These are phyloP conservation scores for Tetraselmis striata DNA, from an alignment of 139 green algal genomes.

Conservation along the genomic window DNA sequence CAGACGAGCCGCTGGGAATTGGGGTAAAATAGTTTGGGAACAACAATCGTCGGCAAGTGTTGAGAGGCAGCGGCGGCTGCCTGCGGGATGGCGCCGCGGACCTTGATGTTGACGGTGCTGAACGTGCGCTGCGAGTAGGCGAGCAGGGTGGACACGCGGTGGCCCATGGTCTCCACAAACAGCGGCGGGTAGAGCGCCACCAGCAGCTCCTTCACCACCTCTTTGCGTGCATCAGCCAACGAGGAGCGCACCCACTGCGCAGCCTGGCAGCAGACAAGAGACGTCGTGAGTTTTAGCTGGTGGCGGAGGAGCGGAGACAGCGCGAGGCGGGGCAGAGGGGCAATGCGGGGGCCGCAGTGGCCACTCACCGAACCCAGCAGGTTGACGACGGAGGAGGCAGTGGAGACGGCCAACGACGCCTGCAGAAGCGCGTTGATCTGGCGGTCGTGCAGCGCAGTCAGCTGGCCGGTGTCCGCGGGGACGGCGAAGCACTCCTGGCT, in stretches of 20 bases:
- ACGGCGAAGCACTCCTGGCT: not conserved
- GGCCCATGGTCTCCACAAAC: not conserved
- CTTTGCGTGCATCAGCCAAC: too few species aligned
- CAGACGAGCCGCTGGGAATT: too few species aligned
- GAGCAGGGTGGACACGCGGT: not conserved
- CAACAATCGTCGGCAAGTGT: too few species aligned
- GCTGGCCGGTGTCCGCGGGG: not conserved
- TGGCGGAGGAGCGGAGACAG: too few species aligned
- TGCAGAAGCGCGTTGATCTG: not conserved
- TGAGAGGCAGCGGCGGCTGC: too few species aligned
- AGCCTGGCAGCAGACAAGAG: too few species aligned
- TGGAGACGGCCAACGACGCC: not conserved
- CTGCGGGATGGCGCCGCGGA: too few species aligned
- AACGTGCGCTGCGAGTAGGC: not conserved
- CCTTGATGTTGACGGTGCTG: not conserved
- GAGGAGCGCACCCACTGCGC: too few species aligned
- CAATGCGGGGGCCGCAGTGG: too few species aligned
- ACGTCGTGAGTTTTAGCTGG: too few species aligned
- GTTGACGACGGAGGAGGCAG: not conserved
- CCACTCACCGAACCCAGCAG: not conserved
- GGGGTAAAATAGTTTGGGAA: too few species aligned
- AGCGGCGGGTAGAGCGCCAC: not conserved
- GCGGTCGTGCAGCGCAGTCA: not conserved
- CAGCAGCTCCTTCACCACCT: not conserved
- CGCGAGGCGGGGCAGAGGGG: too few species aligned